phyloP scores from a whole-genome alignment of 495 filamentous ascomycete species.

The Neurospora sp. region DNA sequence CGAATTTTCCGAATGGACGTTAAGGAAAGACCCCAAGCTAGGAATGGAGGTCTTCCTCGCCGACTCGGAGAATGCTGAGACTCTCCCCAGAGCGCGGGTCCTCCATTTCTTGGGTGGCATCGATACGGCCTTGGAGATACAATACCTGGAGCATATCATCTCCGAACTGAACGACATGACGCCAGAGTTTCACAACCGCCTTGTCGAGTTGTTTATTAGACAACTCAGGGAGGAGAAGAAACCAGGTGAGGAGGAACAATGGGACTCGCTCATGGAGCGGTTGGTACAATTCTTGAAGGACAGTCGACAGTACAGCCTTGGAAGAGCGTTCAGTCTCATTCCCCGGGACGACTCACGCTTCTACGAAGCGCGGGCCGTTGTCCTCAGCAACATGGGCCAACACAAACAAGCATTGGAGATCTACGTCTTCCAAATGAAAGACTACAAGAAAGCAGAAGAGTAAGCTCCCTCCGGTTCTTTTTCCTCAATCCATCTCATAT shows the following conservation, averaged over 20 bases:
- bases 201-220: conserved; percentile 68
- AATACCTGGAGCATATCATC: conserved; percentile 88
- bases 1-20: conserved; percentile 83
- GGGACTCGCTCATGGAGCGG: conserved; percentile 47
- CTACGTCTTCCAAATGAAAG: conserved; percentile 87
- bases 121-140: conserved; percentile 58
- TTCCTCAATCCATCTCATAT: background rate
- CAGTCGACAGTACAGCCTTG: conserved; percentile 70
- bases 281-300: conserved; percentile 65
- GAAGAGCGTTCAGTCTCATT: conserved; percentile 62
- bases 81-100: conserved; percentile 65
- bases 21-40: conserved; percentile 58
- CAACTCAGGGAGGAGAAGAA: conserved; percentile 42
- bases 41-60: conserved; percentile 93
- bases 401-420: conserved; percentile 92
- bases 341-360: conserved; percentile 75
- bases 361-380: conserved; percentile 83
- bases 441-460: conserved; percentile 89
- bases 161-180: conserved; percentile 74
- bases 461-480: conserved; percentile 29
- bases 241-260: conserved; percentile 28
- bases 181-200: conserved; percentile 75
- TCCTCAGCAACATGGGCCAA: conserved; percentile 90
- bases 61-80: conserved; percentile 92
- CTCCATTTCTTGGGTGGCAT: conserved; percentile 62